Percentiles rank a stretch among this genome's conserved stretches.
Conservation (phyloP, 345 rosid species). For the Linum lewisii region DNA sequence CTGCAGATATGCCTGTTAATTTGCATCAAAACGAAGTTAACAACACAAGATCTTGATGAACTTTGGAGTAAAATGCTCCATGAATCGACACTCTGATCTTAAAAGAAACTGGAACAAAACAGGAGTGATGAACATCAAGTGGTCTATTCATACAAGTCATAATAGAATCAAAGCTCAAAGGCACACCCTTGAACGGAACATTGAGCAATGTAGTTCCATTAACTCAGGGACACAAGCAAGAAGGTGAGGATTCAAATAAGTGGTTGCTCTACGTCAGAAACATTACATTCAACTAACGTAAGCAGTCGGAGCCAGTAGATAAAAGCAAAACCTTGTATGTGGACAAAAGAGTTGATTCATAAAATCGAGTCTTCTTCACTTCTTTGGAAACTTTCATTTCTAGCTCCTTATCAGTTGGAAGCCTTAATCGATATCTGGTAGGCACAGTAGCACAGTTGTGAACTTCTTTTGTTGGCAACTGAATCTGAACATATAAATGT, state of each 20-base stretch:
- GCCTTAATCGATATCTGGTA: slow-evolving; percentile 85
- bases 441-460: slow-evolving; percentile 2
- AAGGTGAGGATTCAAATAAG: too few relatives aligned
- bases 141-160: too few relatives aligned
- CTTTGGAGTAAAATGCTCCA: neutral
- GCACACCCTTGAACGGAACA: too few relatives aligned
- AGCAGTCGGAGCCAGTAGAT: neutral
- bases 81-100: neutral
- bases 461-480: neutral
- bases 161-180: too few relatives aligned
- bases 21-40: slow-evolving; percentile 6
- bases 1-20: slow-evolving; percentile 62
- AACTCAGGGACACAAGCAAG: too few relatives aligned
- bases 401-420: slow-evolving; percentile 91
- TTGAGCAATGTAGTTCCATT: too few relatives aligned
- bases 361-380: slow-evolving; percentile 74
- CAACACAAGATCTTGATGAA: slow-evolving; percentile 7
- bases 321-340: slow-evolving; percentile 59
- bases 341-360: slow-evolving; percentile 73
- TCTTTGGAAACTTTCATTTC: slow-evolving; percentile 98
- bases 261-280: too few relatives aligned
- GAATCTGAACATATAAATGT: too few relatives aligned
- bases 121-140: too few relatives aligned
- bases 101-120: neutral
- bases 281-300: too few relatives aligned